Evolutionary conservation across 2,329 filamentous ascomycete genomes (phyloP).

Genomic region (Exophiala spinifera): DNA sequence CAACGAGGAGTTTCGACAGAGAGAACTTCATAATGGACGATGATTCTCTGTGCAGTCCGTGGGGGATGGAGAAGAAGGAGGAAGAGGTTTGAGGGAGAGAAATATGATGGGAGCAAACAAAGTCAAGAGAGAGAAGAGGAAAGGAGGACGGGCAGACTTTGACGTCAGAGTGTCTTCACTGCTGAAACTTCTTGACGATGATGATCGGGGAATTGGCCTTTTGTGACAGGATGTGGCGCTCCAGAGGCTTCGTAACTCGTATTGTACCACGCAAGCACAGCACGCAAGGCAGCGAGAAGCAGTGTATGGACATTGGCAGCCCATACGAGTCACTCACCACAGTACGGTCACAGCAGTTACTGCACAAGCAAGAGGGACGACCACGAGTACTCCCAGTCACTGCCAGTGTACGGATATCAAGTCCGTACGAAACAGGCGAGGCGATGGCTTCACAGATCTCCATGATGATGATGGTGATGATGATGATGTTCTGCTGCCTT

Average conservation of each 20-base stretch:
- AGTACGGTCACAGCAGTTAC: background rate
- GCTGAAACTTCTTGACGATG: background rate
- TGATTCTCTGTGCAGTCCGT: background rate
- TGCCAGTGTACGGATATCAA: background rate
- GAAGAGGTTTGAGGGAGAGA: conserved; percentile 9
- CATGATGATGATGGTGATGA: background rate
- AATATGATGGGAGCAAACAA: background rate
- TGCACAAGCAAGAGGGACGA: background rate
- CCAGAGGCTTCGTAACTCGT: too few species aligned
- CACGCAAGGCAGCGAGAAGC: background rate
- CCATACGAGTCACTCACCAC: background rate
- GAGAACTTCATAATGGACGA: conserved; percentile 69
- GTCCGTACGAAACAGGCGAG: background rate
- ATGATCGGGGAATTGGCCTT: background rate
- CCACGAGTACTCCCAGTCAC: background rate
- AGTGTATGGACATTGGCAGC: background rate
- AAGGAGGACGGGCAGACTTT: conserved; percentile 4
- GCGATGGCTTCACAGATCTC: too few species aligned
- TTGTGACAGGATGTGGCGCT: background rate
- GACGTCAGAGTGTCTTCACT: conserved; percentile 17
- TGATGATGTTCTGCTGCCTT: background rate
- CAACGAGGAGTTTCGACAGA: conserved; percentile 64
- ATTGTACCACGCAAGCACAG: background rate
- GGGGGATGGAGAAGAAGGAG: background rate
- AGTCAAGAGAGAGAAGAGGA: background rate